Conservation (phyloP, 208 protist genomes). For the Leishmania lainsoni region DNA sequence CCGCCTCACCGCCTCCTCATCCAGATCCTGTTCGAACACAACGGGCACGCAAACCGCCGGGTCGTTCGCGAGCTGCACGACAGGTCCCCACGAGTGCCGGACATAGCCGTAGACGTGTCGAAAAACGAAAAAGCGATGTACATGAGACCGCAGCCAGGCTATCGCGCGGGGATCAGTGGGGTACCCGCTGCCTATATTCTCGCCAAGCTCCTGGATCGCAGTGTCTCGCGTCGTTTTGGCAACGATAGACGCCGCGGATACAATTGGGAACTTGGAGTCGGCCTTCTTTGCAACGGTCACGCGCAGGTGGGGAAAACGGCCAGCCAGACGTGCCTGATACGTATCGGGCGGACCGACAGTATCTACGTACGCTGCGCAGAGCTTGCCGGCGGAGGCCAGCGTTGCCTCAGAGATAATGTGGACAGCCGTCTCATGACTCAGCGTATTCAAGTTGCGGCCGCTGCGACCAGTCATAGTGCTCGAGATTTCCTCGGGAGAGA, state of each 20-base stretch:
- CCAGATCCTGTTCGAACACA: slow-evolving; percentile 66
- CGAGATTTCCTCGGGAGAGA: slow-evolving; percentile 77
- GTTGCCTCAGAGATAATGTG: slow-evolving; percentile 78
- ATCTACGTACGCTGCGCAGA: slow-evolving; percentile 93
- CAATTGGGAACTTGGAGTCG: slow-evolving; percentile 91
- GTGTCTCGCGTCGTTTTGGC: slow-evolving; percentile 90
- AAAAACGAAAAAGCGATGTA: slow-evolving; percentile 84
- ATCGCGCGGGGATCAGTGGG: slow-evolving; percentile 78
- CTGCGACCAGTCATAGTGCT: slow-evolving; percentile 67
- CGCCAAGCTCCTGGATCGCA: slow-evolving; percentile 42
- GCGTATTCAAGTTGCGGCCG: slow-evolving; percentile 85
- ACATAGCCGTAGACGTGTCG: slow-evolving; percentile 53
- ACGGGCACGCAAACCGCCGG: slow-evolving; percentile 55
- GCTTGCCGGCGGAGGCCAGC: slow-evolving; percentile 65
- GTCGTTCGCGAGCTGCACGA: slow-evolving; percentile 57
- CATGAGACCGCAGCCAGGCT: slow-evolving; percentile 64
- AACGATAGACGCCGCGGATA: slow-evolving; percentile 92
- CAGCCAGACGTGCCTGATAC: slow-evolving; percentile 76
- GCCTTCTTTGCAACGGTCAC: slow-evolving; percentile 91
- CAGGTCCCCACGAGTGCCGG: slow-evolving; percentile 81
- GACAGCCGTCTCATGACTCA: slow-evolving; percentile 89
- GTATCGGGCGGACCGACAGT: slow-evolving; percentile 88
- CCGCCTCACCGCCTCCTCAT: slow-evolving; percentile 34
- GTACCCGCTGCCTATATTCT: slow-evolving; percentile 81
- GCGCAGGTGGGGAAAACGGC: slow-evolving; percentile 87